Evolutionary conservation across 768 basidiomycete species (phyloP).

Genomic region (Pilatotrama ljubarskyi): DNA sequence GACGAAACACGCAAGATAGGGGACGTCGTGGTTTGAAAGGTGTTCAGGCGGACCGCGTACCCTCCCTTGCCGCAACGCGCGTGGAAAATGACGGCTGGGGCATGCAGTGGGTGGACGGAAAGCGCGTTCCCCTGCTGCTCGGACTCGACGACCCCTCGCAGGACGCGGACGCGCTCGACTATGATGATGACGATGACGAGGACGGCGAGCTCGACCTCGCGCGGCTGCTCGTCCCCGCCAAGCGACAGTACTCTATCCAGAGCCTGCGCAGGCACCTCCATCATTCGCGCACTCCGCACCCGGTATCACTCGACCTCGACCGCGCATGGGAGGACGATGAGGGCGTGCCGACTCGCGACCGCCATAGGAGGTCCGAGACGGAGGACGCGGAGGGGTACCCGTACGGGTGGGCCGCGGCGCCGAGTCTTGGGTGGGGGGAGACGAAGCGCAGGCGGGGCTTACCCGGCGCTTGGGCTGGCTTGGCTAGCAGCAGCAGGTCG

Average conservation of each 20-base stretch:
- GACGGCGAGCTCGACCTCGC: slow-evolving; percentile 63
- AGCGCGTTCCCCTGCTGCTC: slow-evolving; percentile 20
- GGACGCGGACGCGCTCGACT: slow-evolving; percentile 31
- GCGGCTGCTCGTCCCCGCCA: slow-evolving; percentile 66
- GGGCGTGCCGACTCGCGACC: slow-evolving; percentile 20
- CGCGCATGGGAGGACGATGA: slow-evolving; percentile 32
- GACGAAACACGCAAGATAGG: slow-evolving; percentile 19
- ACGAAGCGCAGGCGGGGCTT: slow-evolving; percentile 35
- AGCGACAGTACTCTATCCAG: slow-evolving; percentile 71
- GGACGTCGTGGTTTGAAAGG: slow-evolving; percentile 22
- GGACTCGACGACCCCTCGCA: slow-evolving; percentile 1
- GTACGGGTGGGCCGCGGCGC: slow-evolving; percentile 24
- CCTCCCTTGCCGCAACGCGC: slow-evolving; percentile 60
- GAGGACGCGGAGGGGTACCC: slow-evolving; percentile 30
- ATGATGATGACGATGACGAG: slow-evolving; percentile 51
- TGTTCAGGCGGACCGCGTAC: slow-evolving; percentile 43
- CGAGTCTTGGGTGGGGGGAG: slow-evolving; percentile 25
- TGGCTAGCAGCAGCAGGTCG: slow-evolving; percentile 9
- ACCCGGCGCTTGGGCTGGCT: slow-evolving; percentile 34
- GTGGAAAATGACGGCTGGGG: slow-evolving; percentile 60
- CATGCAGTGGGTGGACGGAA: slow-evolving; percentile 30
- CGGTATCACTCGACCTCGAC: slow-evolving; percentile 22
- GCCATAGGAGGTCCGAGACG: slow-evolving; percentile 11
- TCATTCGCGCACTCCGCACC: slow-evolving; percentile 7
- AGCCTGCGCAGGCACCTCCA: slow-evolving; percentile 66